A percentile compares a stretch with the other conserved stretches of the same genome.
Conservation (phyloP, 495 filamentous ascomycete species). For the Penicillium herquei region DNA sequence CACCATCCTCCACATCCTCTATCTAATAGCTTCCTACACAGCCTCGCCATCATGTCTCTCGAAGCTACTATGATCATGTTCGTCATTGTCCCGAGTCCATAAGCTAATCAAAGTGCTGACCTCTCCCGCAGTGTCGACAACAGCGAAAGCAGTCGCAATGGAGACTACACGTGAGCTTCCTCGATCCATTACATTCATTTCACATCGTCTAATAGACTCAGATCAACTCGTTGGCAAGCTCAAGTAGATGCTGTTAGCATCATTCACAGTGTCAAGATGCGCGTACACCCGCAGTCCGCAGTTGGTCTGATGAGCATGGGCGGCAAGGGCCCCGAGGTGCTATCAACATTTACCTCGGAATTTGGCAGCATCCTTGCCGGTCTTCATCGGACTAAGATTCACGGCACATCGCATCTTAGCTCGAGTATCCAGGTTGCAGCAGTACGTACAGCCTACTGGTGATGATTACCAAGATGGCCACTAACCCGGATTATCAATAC, state of each 20-base stretch:
- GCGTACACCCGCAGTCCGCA: conserved; percentile 91
- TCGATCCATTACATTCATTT: background rate
- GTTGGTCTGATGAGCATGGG: conserved; percentile 99
- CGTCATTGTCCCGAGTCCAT: conserved; percentile 25
- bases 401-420: conserved; percentile 78
- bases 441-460: conserved; percentile 52
- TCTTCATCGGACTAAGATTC: conserved; percentile 90
- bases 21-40: conserved; percentile 7
- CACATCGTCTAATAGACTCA: conserved; percentile 31
- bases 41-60: conserved; percentile 59
- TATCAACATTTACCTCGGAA: conserved; percentile 92
- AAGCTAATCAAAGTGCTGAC: conserved; percentile 26
- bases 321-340: conserved; percentile 91
- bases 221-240: conserved; percentile 90
- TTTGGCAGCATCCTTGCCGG: conserved; percentile 93
- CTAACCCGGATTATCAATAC: conserved; percentile 4
- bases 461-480: background rate
- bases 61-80: conserved; percentile 77
- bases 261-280: conserved; percentile 90
- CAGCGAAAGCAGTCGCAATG: conserved; percentile 95
- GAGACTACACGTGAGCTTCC: conserved; percentile 68
- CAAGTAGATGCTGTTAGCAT: conserved; percentile 93
- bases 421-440: conserved; percentile 93
- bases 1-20: conserved; percentile 11
- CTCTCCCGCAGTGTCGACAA: conserved; percentile 75